Percentiles rank a stretch among this genome's conserved stretches.
Evolutionary conservation across 2,329 filamentous ascomycete genomes (phyloP).

Genomic region (Elsinoe necatrix): DNA sequence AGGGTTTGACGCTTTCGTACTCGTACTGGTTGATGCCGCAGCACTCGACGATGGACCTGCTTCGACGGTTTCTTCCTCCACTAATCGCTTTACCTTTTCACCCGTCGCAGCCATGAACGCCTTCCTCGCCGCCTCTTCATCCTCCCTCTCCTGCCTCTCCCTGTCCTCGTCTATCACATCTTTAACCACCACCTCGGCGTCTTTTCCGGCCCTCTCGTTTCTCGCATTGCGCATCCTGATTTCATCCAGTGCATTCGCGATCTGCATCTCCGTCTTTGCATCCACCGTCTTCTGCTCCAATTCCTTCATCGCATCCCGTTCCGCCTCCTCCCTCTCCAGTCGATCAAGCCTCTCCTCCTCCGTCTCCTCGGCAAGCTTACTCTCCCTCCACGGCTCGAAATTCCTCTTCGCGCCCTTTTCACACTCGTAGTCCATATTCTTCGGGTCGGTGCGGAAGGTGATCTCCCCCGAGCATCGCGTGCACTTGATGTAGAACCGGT

Average conservation of each 20-base stretch:
- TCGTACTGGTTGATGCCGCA: constrained; percentile 24
- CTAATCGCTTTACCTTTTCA: constrained; percentile 44
- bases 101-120: constrained; percentile 63
- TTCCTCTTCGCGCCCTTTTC: constrained; percentile 82
- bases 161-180: constrained; percentile 54
- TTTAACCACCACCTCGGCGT: constrained; percentile 47
- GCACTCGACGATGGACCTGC: constrained; percentile 21
- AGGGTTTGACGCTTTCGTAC: constrained; percentile 31
- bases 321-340: constrained; percentile 68
- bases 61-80: constrained; percentile 41
- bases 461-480: constrained; percentile 81
- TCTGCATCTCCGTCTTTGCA: constrained; percentile 89
- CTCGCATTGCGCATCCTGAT: constrained; percentile 86
- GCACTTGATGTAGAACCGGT: constrained; percentile 75
- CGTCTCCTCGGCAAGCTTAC: constrained; percentile 62
- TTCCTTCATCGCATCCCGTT: constrained; percentile 89
- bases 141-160: constrained; percentile 65
- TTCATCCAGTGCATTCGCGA: constrained; percentile 91
- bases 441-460: constrained; percentile 88
- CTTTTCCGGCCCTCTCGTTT: constrained; percentile 63
- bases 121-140: constrained; percentile 67
- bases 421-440: constrained; percentile 82
- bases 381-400: constrained; percentile 80
- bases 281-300: constrained; percentile 89
- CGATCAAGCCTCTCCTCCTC: constrained; percentile 81